Evolutionary conservation across 1,139 yeast species (phyloP), one percentile per base, ranked within the genome.

Genomic region (Candida freyschussii): DNA sequence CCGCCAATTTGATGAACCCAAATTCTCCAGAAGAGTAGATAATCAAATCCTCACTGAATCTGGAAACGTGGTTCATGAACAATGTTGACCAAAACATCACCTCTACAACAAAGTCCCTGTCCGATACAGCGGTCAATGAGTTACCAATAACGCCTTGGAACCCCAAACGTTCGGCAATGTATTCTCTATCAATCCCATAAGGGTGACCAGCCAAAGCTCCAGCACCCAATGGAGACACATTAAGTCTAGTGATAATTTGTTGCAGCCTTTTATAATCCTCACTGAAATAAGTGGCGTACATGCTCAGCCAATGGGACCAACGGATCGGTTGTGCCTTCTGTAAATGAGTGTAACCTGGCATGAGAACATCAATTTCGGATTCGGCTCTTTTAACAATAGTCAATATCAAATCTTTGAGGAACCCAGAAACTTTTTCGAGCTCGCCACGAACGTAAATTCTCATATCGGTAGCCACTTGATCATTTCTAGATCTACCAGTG

Each of bases 151-250:
- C 86, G 5, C 87, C 78, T 37, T 69, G 63, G 51, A 91, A 91
- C 0, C 89, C 93, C 30, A 91, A 69, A 12, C 77, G 82, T 33
- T 69, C 54, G 16, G 97, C 95, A 47, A 91, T 63, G 53, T 65
- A 87, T 55, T 89, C 95, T 57, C 99, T 75, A 60, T 91, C 97
- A 47, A 91, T 86, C 13, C 97, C 97, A 56, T 89, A 91, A 29
- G 99, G 98, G 58, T 91, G 98, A 34, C 99, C 99, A 12, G 99
- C 98, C 42, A 91, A 72, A 4, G 99, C 99, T 52, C 99, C 99
- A 8, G 91, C 78, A 26, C 99, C 99, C 43, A 91, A 70, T 25
- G 99, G 99, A 27, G 87, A 80, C 48, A 73, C 76, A 59, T 93
- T 93, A 38, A 87, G 78, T 60, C 98, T 78, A 40, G 67, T 78